Evolutionary conservation across 1,284 basidiomycete genomes (phyloP).

Genomic region (Tremellales sp.): DNA sequence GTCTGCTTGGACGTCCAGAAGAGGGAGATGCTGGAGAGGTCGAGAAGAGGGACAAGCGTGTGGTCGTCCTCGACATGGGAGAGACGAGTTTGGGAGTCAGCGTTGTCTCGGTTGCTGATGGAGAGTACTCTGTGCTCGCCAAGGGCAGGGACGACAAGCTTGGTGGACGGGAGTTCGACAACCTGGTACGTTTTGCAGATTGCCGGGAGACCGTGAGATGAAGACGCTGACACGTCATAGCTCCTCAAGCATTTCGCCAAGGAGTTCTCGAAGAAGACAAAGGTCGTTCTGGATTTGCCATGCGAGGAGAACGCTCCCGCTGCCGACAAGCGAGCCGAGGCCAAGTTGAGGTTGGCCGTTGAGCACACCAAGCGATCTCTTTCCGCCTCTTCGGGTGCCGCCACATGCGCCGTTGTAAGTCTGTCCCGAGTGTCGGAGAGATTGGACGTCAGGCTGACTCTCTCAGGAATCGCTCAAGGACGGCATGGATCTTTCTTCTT

Average conservation of each 20-base stretch:
- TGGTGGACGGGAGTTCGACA: constrained; percentile 54
- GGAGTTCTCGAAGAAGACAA: constrained; percentile 97
- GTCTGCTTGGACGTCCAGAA: constrained; percentile 45
- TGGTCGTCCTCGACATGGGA: constrained; percentile 58
- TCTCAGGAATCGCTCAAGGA: constrained; percentile 82
- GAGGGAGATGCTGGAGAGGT: constrained; percentile 49
- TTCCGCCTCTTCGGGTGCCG: constrained; percentile 78
- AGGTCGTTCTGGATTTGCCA: constrained; percentile 63
- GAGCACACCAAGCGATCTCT: constrained; percentile 95
- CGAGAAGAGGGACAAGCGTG: constrained; percentile 54
- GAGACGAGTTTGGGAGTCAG: constrained; percentile 55
- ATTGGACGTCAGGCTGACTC: not conserved
- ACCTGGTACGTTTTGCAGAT: constrained; percentile 46
- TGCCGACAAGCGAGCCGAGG: constrained; percentile 79
- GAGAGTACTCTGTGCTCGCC: constrained; percentile 54
- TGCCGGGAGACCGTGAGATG: constrained; percentile 1
- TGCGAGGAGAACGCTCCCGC: constrained; percentile 55
- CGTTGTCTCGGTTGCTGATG: constrained; percentile 54
- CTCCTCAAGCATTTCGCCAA: constrained; percentile 89
- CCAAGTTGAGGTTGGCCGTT: constrained; percentile 86
- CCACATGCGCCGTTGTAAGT: constrained; percentile 68
- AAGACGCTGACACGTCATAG: constrained; percentile 49
- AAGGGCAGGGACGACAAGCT: constrained; percentile 52
- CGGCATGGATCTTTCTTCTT: constrained; percentile 84
- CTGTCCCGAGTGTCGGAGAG: not conserved